phyloP scores from a whole-genome alignment of 805 yeast species.

The Metschnikowia noctiluminum region DNA sequence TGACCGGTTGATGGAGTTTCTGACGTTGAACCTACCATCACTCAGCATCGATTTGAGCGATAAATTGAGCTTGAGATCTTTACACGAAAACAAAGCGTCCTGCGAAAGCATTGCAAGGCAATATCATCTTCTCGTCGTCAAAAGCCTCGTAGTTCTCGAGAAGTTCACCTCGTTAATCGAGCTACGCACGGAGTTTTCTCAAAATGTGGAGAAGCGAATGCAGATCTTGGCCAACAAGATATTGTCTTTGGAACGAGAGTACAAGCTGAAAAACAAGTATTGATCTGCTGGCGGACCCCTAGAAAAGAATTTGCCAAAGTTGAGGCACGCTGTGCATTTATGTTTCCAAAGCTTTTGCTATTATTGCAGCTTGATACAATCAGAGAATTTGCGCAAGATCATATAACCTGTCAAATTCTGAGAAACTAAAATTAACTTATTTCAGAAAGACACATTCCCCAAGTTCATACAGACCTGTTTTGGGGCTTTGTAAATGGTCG shows the following conservation, averaged over 20 bases:
- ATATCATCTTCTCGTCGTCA: conserved; percentile 24
- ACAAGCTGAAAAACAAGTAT: conserved; percentile 2
- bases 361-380: too few relatives aligned
- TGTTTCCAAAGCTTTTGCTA: background rate
- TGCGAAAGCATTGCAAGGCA: conserved; percentile 17
- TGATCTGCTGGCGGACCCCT: conserved; percentile 4
- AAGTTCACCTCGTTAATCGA: conserved; percentile 21
- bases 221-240: conserved; percentile 1
- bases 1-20: conserved; percentile 21
- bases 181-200: conserved; percentile 28
- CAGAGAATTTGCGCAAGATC: too few relatives aligned
- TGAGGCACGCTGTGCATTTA: background rate
- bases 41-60: conserved; percentile 4
- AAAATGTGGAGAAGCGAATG: conserved; percentile 18
- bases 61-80: background rate
- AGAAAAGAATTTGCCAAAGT: background rate
- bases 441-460: too few relatives aligned
- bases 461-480: too few relatives aligned
- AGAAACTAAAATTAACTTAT: too few relatives aligned
- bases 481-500: too few relatives aligned
- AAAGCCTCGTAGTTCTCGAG: conserved; percentile 30
- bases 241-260: conserved; percentile 2
- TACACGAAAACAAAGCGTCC: background rate
- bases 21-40: conserved; percentile 21
- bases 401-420: too few relatives aligned